phyloP scores from a whole-genome alignment of 768 basidiomycete genomes.

The Collybia sordida region DNA sequence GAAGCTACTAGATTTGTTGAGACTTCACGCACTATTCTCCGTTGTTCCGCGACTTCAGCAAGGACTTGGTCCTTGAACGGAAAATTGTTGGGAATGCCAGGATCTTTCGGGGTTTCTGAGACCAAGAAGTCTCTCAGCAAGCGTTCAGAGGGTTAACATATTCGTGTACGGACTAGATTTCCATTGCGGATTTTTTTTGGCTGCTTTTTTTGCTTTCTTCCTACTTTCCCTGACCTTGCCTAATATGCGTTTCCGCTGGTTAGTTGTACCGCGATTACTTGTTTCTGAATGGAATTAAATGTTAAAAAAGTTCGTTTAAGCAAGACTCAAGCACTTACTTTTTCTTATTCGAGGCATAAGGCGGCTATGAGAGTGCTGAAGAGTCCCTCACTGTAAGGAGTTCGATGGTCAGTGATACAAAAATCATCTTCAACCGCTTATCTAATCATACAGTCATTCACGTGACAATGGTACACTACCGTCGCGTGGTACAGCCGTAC shows the following conservation, averaged over 20 bases:
- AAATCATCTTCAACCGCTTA: neutral
- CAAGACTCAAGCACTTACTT: neutral
- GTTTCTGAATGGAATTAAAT: slow-evolving; percentile 56
- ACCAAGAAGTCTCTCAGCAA: neutral
- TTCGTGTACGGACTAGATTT: slow-evolving; percentile 70
- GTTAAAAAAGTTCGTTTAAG: neutral
- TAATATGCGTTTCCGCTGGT: slow-evolving; percentile 70
- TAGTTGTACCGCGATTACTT: slow-evolving; percentile 73
- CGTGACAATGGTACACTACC: too few species aligned
- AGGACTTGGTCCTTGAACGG: slow-evolving; percentile 94
- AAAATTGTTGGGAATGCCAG: slow-evolving; percentile 90
- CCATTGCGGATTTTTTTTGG: slow-evolving; percentile 82
- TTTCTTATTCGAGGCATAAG: slow-evolving; percentile 16
- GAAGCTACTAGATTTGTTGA: neutral
- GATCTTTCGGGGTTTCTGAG: slow-evolving; percentile 81
- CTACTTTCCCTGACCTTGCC: slow-evolving; percentile 75
- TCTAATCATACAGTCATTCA: too few species aligned
- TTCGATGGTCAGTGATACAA: neutral
- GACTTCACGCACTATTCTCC: slow-evolving; percentile 56
- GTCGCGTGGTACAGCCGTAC: too few species aligned
- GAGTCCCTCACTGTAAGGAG: too few species aligned
- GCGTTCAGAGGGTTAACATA: neutral
- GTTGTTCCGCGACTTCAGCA: slow-evolving; percentile 84
- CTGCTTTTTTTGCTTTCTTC: slow-evolving; percentile 72
- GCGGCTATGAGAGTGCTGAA: neutral